These are phyloP conservation scores for Ceriops zippeliana DNA, from an alignment of 345 rosid species.

Conservation along the genomic window DNA sequence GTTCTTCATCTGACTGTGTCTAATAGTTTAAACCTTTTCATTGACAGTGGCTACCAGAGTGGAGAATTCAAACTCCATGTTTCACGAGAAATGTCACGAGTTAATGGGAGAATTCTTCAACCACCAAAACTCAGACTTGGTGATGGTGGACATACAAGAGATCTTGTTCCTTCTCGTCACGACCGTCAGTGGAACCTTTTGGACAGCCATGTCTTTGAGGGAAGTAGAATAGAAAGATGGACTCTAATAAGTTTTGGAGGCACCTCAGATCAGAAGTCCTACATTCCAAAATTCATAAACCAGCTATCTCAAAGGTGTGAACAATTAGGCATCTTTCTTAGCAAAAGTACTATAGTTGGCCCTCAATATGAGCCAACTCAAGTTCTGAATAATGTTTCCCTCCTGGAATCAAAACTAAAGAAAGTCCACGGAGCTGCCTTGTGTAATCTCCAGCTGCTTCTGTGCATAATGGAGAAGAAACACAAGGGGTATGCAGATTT, in stretches of 20 bases:
- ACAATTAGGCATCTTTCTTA: conserved; percentile 75
- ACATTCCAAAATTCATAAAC: conserved; percentile 68
- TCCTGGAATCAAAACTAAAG: conserved; percentile 72
- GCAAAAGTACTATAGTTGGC: conserved; percentile 50
- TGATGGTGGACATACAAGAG: conserved; percentile 53
- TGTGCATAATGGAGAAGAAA: conserved; percentile 90
- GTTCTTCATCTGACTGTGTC: conserved; percentile 2
- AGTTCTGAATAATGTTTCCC: conserved; percentile 67
- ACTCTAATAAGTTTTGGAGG: conserved; percentile 89
- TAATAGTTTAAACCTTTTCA: conserved; percentile 14
- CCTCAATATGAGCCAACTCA: conserved; percentile 69
- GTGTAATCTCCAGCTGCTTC: conserved; percentile 68
- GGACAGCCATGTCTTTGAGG: conserved; percentile 73
- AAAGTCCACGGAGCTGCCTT: conserved; percentile 60
- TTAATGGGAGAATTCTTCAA: conserved; percentile 79
- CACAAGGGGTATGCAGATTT: conserved; percentile 90
- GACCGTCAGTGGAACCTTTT: conserved; percentile 77
- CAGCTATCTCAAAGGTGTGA: conserved; percentile 85
- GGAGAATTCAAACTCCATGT: conserved; percentile 73
- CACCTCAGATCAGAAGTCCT: conserved; percentile 63
- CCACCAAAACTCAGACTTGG: conserved; percentile 97
- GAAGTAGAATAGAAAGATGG: conserved; percentile 74
- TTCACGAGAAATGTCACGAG: conserved; percentile 76
- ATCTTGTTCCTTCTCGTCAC: conserved; percentile 55
- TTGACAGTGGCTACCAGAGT: conserved; percentile 62